Percentiles rank a stretch among this genome's conserved stretches.
Evolutionary conservation across 1,139 yeast genomes (phyloP).

Genomic region (Suhomyces choctaworum): DNA sequence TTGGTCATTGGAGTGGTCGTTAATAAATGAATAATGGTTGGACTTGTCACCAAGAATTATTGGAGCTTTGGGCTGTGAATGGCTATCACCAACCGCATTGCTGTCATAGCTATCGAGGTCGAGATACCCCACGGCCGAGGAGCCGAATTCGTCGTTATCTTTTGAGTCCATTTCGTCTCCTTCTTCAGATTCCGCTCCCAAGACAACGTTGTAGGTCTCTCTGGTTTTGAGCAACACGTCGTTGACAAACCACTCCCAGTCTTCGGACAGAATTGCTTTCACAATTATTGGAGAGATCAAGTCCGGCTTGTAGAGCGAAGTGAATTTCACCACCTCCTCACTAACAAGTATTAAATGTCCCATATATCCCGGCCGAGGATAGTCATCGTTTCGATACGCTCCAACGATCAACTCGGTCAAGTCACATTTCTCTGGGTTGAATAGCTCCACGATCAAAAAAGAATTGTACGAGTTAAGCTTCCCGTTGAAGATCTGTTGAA

Average conservation of each 20-base stretch:
- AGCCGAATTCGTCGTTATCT: constrained; percentile 25
- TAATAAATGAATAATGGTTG: constrained; percentile 37
- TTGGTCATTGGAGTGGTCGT: constrained; percentile 16
- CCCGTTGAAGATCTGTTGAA: constrained; percentile 51
- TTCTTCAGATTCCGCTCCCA: constrained; percentile 40
- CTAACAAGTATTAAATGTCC: constrained; percentile 49
- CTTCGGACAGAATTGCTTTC: constrained; percentile 35
- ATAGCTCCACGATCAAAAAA: constrained; percentile 46
- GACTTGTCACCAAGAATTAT: constrained; percentile 39
- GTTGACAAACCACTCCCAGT: constrained; percentile 50
- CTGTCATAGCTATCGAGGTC: constrained; percentile 35
- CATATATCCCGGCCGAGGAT: constrained; percentile 48
- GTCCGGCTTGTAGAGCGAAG: constrained; percentile 51
- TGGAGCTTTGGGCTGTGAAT: constrained; percentile 18
- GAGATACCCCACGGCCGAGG: constrained; percentile 37
- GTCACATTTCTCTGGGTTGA: constrained; percentile 31
- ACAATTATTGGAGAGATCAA: constrained; percentile 47
- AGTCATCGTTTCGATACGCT: constrained; percentile 27
- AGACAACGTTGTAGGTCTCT: constrained; percentile 47
- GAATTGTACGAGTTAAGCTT: constrained; percentile 50
- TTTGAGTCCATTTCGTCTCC: constrained; percentile 17
- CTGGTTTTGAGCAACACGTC: constrained; percentile 46
- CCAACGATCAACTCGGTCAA: constrained; percentile 37
- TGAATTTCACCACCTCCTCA: constrained; percentile 52
- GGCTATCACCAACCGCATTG: constrained; percentile 4